phyloP scores from a whole-genome alignment of 495 filamentous ascomycete genomes.

The Penicillium nucicola region DNA sequence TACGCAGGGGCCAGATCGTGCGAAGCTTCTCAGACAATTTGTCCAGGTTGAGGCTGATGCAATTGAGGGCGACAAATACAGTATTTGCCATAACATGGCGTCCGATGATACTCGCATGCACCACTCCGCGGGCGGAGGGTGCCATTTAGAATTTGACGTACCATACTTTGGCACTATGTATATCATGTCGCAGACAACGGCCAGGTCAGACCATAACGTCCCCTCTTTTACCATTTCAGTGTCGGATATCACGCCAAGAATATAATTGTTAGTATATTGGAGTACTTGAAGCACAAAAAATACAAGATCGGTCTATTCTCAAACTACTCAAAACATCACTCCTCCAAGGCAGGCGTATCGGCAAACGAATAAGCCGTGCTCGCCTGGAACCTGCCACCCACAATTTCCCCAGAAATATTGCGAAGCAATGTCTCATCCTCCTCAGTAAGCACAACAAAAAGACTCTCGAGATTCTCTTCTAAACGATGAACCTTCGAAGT shows the following conservation, averaged over 20 bases:
- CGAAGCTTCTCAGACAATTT: constrained; percentile 1
- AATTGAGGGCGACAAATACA: constrained; percentile 6
- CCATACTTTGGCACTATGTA: constrained; percentile 39
- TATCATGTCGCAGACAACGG: constrained; percentile 15
- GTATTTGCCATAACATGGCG: not conserved
- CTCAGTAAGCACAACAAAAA: constrained; percentile 6
- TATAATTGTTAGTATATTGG: not conserved
- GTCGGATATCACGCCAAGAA: not conserved
- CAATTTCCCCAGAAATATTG: constrained; percentile 4
- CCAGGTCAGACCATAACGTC: not conserved
- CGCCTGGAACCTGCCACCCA: constrained; percentile 18
- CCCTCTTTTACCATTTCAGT: not conserved
- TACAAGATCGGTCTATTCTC: not conserved
- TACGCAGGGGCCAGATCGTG: constrained; percentile 8
- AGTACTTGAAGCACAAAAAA: not conserved
- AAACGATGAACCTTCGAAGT: constrained; percentile 53
- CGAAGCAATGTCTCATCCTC: constrained; percentile 16
- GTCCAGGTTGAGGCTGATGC: constrained; percentile 11
- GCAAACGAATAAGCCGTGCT: constrained; percentile 20
- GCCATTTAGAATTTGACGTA: constrained; percentile 19
- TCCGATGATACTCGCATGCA: not conserved
- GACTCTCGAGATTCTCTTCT: constrained; percentile 49
- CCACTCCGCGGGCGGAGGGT: constrained; percentile 3
- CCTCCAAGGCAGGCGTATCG: constrained; percentile 18
- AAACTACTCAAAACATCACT: not conserved